Evolutionary conservation across 2,329 filamentous ascomycete genomes (phyloP).

Genomic region (Tolypocladium tropicale): DNA sequence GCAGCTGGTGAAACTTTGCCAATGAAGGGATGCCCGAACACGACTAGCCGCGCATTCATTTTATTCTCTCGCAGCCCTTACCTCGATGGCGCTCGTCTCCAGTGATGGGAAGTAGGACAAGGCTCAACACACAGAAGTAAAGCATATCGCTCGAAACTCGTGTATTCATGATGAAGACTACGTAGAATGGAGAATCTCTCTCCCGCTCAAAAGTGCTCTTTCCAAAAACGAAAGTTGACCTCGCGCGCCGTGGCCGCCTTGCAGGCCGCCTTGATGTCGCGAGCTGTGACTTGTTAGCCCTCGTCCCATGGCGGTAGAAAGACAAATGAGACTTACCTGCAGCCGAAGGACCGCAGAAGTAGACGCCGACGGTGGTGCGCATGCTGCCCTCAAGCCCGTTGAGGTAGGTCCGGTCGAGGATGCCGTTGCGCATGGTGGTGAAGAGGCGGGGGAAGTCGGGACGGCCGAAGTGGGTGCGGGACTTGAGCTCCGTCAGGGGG

Average conservation of each 20-base stretch:
- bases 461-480: conserved; percentile 87
- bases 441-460: conserved; percentile 82
- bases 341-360: conserved; percentile 87
- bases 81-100: too few relatives aligned
- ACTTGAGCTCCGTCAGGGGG: conserved; percentile 82
- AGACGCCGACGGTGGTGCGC: conserved; percentile 85
- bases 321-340: conserved; percentile 33
- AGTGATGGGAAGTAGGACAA: not conserved
- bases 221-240: conserved; percentile 96
- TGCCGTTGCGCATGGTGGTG: conserved; percentile 75
- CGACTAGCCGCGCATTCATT: not conserved
- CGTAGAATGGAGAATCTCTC: not conserved
- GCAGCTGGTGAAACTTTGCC: not conserved
- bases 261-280: conserved; percentile 76
- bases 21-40: not conserved
- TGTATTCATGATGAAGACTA: not conserved
- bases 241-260: conserved; percentile 62
- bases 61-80: not conserved
- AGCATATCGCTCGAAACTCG: not conserved
- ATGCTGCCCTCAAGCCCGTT: conserved; percentile 66
- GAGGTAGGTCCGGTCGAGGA: conserved; percentile 77
- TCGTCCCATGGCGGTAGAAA: not conserved
- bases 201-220: conserved; percentile 73
- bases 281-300: conserved; percentile 44
- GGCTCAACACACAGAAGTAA: not conserved